Evolutionary conservation across 495 filamentous ascomycete species (phyloP).

Genomic region (Podospora comata): DNA sequence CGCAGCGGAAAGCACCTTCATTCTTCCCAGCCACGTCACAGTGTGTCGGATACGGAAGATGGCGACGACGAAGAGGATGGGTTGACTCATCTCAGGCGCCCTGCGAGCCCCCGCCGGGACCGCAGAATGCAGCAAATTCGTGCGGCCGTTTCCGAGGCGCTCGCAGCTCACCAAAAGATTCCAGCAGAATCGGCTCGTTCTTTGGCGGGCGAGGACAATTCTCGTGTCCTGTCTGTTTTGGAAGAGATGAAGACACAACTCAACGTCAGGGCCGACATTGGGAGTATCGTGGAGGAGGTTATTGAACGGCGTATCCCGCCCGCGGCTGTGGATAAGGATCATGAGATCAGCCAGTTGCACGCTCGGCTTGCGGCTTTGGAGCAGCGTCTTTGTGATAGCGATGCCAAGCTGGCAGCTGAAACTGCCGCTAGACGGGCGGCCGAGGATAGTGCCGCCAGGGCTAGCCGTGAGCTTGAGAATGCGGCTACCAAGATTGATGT

Average conservation of each 20-base stretch:
- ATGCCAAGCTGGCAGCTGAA: slow-evolving; percentile 43
- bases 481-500: slow-evolving; percentile 52
- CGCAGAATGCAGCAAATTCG: slow-evolving; percentile 82
- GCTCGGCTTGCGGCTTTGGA: slow-evolving; percentile 43
- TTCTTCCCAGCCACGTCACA: slow-evolving; percentile 48
- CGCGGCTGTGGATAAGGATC: slow-evolving; percentile 32
- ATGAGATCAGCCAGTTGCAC: slow-evolving; percentile 40
- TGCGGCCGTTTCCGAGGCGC: slow-evolving; percentile 70
- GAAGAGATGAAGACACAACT: slow-evolving; percentile 52
- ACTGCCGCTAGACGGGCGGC: slow-evolving; percentile 39
- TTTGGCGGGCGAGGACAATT: slow-evolving; percentile 26
- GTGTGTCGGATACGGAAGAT: slow-evolving; percentile 66
- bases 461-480: slow-evolving; percentile 44
- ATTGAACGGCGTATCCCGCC: slow-evolving; percentile 49
- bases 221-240: slow-evolving; percentile 35
- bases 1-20: slow-evolving; percentile 46
- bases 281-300: slow-evolving; percentile 57
- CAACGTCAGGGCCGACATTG: slow-evolving; percentile 50
- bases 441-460: slow-evolving; percentile 43
- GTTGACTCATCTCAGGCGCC: slow-evolving; percentile 58
- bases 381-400: slow-evolving; percentile 43
- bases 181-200: slow-evolving; percentile 28
- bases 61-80: slow-evolving; percentile 97
- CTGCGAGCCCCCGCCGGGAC: slow-evolving; percentile 65
- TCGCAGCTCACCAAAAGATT: slow-evolving; percentile 57